Evolutionary conservation across 306 rosid genomes (phyloP), one percentile per base, ranked within the genome.

Genomic region (Dryas alaskensis): DNA sequence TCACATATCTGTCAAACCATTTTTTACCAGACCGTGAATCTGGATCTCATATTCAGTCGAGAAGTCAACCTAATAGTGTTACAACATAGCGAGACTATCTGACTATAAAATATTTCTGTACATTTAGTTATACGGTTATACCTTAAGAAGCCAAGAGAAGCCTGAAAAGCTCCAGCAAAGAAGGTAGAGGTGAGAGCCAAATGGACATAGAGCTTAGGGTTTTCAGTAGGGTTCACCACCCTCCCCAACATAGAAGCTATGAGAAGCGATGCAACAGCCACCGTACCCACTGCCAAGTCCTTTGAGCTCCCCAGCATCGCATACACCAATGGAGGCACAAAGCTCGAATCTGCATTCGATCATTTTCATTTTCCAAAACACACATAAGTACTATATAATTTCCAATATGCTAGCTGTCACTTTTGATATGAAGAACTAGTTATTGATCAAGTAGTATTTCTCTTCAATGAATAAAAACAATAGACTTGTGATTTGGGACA

Each of bases 121-220:
- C 3, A 31, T 11, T 7, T 6, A 46, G 53, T 7, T 16, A 64
- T 13, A 74, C 99, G 31, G 53, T 7, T 16, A 64, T 13, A 74
- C 99, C 99, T 88, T 37, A 94, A 81, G 9, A 94, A 17, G 46
- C 99, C 99, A 37, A 94, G 80, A 0, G 85, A 43, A n/a, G 96
- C 89, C 64, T 89, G 92, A 1, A 94, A 84, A 55, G 84, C 53
- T 19, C 99, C 99, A 27, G 99, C 92, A 25, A 90, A 83, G 80
- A 92, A 90, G 2, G 96, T 86, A 2, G 99, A 89, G 0, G 96
- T 88, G 80, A 94, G 88, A 76, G 93, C 97, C 62, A 95, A 77
- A 62, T 95, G 97, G 59, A 95, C 82, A 58, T 72, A 95, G 74
- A 92, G 89, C 31, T 61, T 80, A 1, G 95, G 96, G 37, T 90